phyloP scores from a whole-genome alignment of 1,139 yeast species.

The Blastobotrys raffinosifermentans region DNA sequence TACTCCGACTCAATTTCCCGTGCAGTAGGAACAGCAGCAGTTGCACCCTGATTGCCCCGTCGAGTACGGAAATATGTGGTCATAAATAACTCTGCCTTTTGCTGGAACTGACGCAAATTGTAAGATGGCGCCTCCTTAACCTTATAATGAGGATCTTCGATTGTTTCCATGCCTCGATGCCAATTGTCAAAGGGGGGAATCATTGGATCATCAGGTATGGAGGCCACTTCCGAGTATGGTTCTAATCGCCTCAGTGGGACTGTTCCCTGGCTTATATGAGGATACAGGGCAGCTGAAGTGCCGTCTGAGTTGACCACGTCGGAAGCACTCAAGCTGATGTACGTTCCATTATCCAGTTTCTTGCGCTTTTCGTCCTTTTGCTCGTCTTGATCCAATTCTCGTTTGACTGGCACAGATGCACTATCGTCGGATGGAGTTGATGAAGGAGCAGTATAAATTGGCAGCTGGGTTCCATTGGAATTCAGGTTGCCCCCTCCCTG shows the following conservation, averaged over 20 bases:
- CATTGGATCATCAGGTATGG: slow-evolving; percentile 18
- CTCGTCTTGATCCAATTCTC: slow-evolving; percentile 3
- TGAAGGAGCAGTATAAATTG: slow-evolving; percentile 7
- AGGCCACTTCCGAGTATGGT: slow-evolving; percentile 14
- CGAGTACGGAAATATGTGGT: slow-evolving; percentile 30
- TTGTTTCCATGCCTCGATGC: slow-evolving; percentile 14
- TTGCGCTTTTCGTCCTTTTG: slow-evolving; percentile 5
- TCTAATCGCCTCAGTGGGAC: slow-evolving; percentile 13
- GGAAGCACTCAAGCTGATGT: slow-evolving; percentile 4
- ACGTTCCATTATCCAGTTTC: slow-evolving; percentile 14
- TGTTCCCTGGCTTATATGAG: slow-evolving; percentile 15
- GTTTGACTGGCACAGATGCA: no score
- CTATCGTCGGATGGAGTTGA: slow-evolving; percentile 5
- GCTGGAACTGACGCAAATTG: slow-evolving; percentile 53
- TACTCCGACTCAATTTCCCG: slow-evolving; percentile 32
- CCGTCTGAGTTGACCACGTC: neutral
- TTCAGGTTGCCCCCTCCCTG: slow-evolving; percentile 11
- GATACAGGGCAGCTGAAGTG: slow-evolving; percentile 6
- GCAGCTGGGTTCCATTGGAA: slow-evolving; percentile 12
- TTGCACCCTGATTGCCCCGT: slow-evolving; percentile 6
- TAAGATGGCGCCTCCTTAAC: slow-evolving; percentile 68
- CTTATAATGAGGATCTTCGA: slow-evolving; percentile 13
- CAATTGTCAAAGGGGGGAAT: slow-evolving; percentile 20
- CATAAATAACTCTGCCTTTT: slow-evolving; percentile 48
- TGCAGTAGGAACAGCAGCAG: slow-evolving; percentile 11